Evolutionary conservation across 345 rosid species (phyloP).

Genomic region (Mallotus nudiflorus): DNA sequence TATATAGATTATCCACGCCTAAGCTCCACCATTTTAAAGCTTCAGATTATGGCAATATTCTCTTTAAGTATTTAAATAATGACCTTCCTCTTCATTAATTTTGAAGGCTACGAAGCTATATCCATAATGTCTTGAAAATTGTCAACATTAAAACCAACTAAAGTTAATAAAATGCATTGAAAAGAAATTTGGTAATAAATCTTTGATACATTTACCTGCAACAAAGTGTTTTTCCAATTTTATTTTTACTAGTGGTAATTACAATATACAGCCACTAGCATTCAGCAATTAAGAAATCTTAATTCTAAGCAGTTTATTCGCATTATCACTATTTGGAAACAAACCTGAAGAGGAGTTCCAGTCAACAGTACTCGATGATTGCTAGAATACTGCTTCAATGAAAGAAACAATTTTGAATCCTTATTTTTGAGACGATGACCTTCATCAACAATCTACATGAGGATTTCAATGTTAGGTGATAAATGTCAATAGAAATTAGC

Average conservation of each 20-base stretch:
- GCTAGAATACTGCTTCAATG: conserved; percentile 88
- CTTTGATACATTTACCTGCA: neutral
- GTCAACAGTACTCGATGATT: conserved; percentile 93
- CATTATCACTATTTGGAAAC: conserved; percentile 24
- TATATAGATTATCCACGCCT: no score
- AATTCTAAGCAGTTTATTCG: neutral
- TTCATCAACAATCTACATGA: conserved; percentile 93
- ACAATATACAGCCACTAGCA: neutral
- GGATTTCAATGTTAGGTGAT: conserved; percentile 29
- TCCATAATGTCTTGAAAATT: neutral
- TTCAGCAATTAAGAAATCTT: conserved; percentile 8
- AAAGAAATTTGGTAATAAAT: neutral
- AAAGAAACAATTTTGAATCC: conserved; percentile 89
- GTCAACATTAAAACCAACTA: neutral
- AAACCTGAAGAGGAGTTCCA: conserved; percentile 99
- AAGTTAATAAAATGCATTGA: neutral
- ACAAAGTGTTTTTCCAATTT: neutral
- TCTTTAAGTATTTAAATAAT: neutral
- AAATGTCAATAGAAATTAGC: conserved; percentile 14
- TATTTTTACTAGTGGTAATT: neutral
- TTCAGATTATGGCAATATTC: neutral
- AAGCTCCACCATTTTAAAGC: neutral
- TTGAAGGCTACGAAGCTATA: neutral
- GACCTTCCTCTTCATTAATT: neutral
- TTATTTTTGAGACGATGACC: conserved; percentile 99